Evolutionary conservation across 495 filamentous ascomycete genomes (phyloP), one percentile per base, ranked within the genome.

Genomic region (Umbilicaria muhlenbergii): DNA sequence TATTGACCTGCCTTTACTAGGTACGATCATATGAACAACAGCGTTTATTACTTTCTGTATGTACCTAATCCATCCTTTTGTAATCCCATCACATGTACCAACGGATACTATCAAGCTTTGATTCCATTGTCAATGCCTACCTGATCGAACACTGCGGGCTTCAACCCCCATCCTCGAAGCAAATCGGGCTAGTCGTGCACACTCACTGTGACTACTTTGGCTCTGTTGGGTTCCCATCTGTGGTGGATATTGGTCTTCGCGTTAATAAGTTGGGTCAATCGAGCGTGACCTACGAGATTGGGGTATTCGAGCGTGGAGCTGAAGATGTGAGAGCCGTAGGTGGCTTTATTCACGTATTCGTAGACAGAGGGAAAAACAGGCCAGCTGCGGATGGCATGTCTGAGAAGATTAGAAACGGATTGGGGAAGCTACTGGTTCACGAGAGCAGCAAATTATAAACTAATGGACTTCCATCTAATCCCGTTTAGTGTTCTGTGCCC

Each of bases 241-340:
- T 83, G 6, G 69, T 92, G 5, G 86, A 94, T 44, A 67, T 94
- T 0, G 86, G 78, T 3, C 56, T 98, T 31, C 69, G 87, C 2
- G 86, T 93, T 11, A 85, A 80, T 46, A 84, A 79, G 55, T 66
- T 98, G 5, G 83, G 86, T 2, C 82, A 75, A 49, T 86, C 83
- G 14, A 93, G 85, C 52, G 88, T 91, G n/a, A 81, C 78, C 7
- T 98, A 94, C 57, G 89, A 98, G 53, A 73, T 93, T 32, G 89
- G 80, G 3, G 72, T 98, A 11, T 95, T 95, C 50, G 80, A 83
- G 53, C 67, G 72, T 45, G 85, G 75, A 0, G 62, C 78, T 32
- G 76, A 84, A n/a, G 64, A 70, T 28, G 84, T 88, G 2, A 83
- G 80, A 57, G 83, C 86, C 42, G 86, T 94, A 3, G 91, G 89